A percentile compares a stretch with the other conserved stretches of the same genome.
Conservation (phyloP, 2,329 filamentous ascomycete species). For the Penicillium brasilianum region DNA sequence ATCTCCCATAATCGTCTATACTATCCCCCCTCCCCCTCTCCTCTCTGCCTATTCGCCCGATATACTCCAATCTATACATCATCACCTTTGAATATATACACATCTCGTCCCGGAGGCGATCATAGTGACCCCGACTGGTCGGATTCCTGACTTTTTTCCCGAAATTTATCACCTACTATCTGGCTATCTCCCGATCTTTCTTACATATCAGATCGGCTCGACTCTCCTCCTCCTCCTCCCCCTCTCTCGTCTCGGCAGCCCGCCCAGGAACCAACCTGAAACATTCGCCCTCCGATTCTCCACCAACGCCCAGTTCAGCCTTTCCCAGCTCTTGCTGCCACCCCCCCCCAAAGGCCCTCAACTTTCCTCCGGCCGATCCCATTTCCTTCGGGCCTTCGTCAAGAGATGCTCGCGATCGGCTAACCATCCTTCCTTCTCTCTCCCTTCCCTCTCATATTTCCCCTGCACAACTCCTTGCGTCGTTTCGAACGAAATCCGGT, state of each 20-base stretch:
- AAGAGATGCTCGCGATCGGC: constrained; percentile 29
- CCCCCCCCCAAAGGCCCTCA: background rate
- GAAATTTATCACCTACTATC: background rate
- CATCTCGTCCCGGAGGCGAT: background rate
- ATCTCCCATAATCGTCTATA: constrained; percentile 9
- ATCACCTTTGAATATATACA: background rate
- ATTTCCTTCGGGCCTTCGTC: constrained; percentile 14
- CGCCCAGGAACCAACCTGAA: constrained; percentile 19
- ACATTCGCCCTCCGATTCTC: constrained; percentile 10
- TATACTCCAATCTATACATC: background rate
- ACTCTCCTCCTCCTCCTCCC: background rate
- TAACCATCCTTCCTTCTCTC: constrained; percentile 21
- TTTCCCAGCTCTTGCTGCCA: constrained; percentile 17
- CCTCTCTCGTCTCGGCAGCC: constrained; percentile 1
- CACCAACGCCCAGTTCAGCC: constrained; percentile 9
- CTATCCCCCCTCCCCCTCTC: no score
- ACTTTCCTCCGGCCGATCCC: constrained; percentile 4
- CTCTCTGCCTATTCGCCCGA: background rate
- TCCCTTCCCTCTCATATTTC: constrained; percentile 15
- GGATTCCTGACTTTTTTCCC: background rate
- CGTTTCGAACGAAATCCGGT: constrained; percentile 8
- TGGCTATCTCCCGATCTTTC: background rate
- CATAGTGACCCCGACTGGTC: constrained; percentile 1
- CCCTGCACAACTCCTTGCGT: constrained; percentile 26
- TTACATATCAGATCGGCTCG: background rate